Percentiles rank a stretch among this genome's conserved stretches.
These are phyloP conservation scores for Osmozyma mogii DNA, from an alignment of 805 yeast species.

Conservation along the genomic window DNA sequence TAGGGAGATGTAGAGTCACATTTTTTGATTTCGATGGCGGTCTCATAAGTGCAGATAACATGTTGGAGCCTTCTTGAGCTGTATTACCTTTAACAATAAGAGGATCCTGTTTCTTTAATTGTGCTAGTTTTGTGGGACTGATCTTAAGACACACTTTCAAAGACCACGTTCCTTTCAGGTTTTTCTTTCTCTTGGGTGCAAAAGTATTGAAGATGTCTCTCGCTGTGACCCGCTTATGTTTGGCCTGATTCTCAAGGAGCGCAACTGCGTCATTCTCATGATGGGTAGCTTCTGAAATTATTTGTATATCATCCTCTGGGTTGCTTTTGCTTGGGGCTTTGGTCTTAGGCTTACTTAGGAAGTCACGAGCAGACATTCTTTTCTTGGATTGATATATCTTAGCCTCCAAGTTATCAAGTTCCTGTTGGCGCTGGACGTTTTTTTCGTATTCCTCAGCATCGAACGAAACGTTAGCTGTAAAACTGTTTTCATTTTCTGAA, in stretches of 20 bases:
- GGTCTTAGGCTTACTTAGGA: conserved; percentile 5
- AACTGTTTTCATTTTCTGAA: background rate
- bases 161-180: conserved; percentile 9
- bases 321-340: background rate
- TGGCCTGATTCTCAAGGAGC: background rate
- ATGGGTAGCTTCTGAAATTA: background rate
- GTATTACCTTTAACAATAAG: conserved; percentile 20
- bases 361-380: conserved; percentile 7
- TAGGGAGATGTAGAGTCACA: conserved; percentile 10
- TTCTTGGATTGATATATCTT: conserved; percentile 7
- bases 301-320: conserved; percentile 2
- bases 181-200: conserved; percentile 6
- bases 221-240: conserved; percentile 5
- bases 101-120: conserved; percentile 21
- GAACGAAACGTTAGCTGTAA: background rate
- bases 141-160: conserved; percentile 12
- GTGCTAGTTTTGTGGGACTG: conserved; percentile 16
- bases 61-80: background rate
- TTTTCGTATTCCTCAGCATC: conserved; percentile 6
- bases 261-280: background rate
- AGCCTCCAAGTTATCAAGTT: background rate
- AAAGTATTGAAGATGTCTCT: conserved; percentile 7
- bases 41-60: conserved; percentile 7
- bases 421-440: background rate
- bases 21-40: conserved; percentile 4